Evolutionary conservation across 306 rosid genomes (phyloP).

Genomic region (Prinsepia uniflora): DNA sequence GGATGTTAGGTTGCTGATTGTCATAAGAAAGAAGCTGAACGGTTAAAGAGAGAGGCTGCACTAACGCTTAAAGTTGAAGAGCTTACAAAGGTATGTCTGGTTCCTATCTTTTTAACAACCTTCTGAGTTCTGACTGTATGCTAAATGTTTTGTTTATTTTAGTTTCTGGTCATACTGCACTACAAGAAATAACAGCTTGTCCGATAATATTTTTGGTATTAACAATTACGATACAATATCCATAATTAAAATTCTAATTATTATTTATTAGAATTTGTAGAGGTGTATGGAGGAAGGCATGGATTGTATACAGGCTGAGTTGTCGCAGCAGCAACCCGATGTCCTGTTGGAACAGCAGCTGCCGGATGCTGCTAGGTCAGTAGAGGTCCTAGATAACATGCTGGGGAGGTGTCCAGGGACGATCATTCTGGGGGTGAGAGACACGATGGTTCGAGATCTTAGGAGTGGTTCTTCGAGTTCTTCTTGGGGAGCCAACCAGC

Average conservation of each 20-base stretch:
- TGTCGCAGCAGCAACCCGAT: background rate
- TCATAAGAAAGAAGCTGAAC: conserved; percentile 52
- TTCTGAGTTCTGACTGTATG: background rate
- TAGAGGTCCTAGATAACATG: too few relatives aligned
- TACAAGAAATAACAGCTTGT: background rate
- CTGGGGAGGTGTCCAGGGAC: too few relatives aligned
- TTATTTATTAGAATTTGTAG: conserved; percentile 1
- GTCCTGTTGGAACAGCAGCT: conserved; percentile 2
- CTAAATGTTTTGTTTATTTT: background rate
- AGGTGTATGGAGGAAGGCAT: conserved; percentile 40
- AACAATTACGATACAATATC: conserved; percentile 10
- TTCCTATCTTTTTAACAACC: background rate
- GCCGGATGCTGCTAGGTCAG: conserved; percentile 3
- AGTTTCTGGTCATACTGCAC: conserved; percentile 3
- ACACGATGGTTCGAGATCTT: too few relatives aligned
- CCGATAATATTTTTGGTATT: background rate
- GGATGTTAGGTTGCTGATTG: conserved; percentile 51
- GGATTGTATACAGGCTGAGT: too few relatives aligned
- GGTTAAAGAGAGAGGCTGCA: conserved; percentile 47
- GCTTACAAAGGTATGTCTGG: conserved; percentile 48
- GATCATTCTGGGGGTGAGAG: too few relatives aligned
- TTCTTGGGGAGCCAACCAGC: too few relatives aligned
- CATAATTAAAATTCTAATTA: too few relatives aligned
- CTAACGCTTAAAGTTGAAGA: conserved; percentile 35
- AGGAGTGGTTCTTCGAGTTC: too few relatives aligned